Evolutionary conservation across 768 basidiomycete genomes (phyloP), one percentile per base, ranked within the genome.

Genomic region (Serpula lacrymans): DNA sequence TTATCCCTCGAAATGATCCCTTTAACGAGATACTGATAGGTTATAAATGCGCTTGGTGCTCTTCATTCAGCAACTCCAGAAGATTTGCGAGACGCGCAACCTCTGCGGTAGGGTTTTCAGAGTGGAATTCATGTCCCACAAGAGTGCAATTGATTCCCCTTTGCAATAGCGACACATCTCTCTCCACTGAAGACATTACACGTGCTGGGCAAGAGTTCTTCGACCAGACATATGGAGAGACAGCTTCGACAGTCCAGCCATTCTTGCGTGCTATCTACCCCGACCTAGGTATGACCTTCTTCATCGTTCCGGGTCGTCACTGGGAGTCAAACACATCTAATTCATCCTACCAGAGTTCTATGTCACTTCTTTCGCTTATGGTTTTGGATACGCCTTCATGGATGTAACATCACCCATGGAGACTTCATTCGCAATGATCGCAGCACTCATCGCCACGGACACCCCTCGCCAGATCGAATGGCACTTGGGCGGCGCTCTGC

Each of bases 401-500:
- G 67, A 68, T 0, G 62, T 73, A 16, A 55, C 80, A 6, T 68
- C 75, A 1, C 59, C 66, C 2, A 51, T 73, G 28, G 81, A 85
- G 52, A 77, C 78, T 1, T 77, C 80, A 2, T 84, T 74, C 52
- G 65, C 72, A 11, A 58, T 83, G 48, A 73, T 82, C n/a, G 70
- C 80, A 10, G 72, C 79, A 0, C 69, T 83, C 33, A 75, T 85
- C 51, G 72, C 77, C 3, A 68, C 65, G 41, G 81, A 84, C 52
- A 73, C 78, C 24, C 79, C 82, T 0, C 72, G 66, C 27, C 83
- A 85, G 51, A 75, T 80, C 22, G 60, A 47, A n/a, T 85, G 83
- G 82, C 83, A 84, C 51, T 62, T 84, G 17, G 63, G 67, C 10
- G 76, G 76, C 12, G 80, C 82, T 3, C 63, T 67, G 29, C 64